Evolutionary conservation across 495 filamentous ascomycete species (phyloP), one percentile per base, ranked within the genome.

Genomic region (Annulohypoxylon bovei): DNA sequence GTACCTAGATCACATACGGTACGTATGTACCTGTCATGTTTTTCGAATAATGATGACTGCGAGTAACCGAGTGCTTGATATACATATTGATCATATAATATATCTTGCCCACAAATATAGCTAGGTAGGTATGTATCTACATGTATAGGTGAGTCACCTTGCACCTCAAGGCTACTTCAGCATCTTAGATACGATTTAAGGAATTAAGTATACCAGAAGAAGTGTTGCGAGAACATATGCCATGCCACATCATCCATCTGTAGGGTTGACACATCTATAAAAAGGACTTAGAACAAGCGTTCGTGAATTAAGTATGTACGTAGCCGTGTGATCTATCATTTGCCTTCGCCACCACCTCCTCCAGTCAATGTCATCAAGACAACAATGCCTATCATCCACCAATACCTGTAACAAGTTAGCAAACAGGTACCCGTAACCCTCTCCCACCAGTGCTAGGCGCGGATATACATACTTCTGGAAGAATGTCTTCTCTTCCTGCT

Each of bases 401-500:
- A 81, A 62, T 87, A 86, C 74, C 84, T 86, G 49, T 60, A 28
- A 27, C 6, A 11, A 12, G 70, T 76, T 68, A 77, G 73, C 56
- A 69, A 58, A 47, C 60, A 32, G 6, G 37, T 40, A 30, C 58
- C 52, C 67, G 16, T 42, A 68, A 39, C 53, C 16, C 72, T 68
- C 46, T 81, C 77, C 78, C 80, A 70, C 80, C 77, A 46, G 83
- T 69, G 64, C 14, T 18, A 32, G 28, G 33, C 4, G 20, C 37
- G 27, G 49, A 7, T 39, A 25, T 42, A 85, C 84, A 74, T 80
- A 92, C 89, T 91, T 92, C 78, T 92, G 90, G 47, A 92, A 76
- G 67, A 92, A 87, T 0, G 83, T 82, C 84, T 91, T 92, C 84
- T 92, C 88, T 75, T 79, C 83, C 49, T 79, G 83, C 46, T 84